phyloP scores from a whole-genome alignment of 1,284 basidiomycete genomes.

The Sporisorium exsertum region DNA sequence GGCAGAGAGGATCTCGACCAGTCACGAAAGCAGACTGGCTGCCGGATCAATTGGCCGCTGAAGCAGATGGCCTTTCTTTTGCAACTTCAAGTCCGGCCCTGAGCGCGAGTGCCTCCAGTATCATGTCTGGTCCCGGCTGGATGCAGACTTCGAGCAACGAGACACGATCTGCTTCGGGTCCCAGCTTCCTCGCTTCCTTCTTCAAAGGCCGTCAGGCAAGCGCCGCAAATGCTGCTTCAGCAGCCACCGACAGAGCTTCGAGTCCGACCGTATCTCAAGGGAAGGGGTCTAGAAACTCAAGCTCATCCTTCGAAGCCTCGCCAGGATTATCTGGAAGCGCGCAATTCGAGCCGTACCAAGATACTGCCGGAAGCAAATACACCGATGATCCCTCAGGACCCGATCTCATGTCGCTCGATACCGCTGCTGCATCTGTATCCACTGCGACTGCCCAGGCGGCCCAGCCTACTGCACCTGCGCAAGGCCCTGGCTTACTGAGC shows the following conservation, averaged over 20 bases:
- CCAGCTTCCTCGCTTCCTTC: constrained; percentile 39
- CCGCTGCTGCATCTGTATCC: constrained; percentile 7
- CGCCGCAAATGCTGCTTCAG: constrained; percentile 2
- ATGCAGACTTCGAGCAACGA: constrained; percentile 40
- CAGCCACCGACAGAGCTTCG: background rate
- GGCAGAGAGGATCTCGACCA: constrained; percentile 26
- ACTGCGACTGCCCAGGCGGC: background rate
- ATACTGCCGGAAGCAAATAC: constrained; percentile 23
- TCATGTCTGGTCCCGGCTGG: constrained; percentile 43
- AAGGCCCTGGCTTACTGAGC: constrained; percentile 30
- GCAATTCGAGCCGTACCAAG: constrained; percentile 31
- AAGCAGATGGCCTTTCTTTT: constrained; percentile 9
- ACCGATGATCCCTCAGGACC: constrained; percentile 39
- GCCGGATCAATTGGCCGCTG: constrained; percentile 15
- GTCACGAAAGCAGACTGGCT: constrained; percentile 34
- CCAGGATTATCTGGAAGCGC: background rate
- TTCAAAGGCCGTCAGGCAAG: constrained; percentile 42
- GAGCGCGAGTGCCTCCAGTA: background rate
- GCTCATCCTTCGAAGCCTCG: constrained; percentile 12
- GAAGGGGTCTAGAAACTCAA: constrained; percentile 9
- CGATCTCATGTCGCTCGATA: constrained; percentile 44
- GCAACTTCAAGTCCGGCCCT: background rate
- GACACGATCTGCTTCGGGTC: constrained; percentile 18
- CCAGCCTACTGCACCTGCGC: constrained; percentile 8
- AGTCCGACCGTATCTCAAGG: constrained; percentile 5